These are phyloP conservation scores for Fraxinus albicans DNA, from an alignment of 305 asterid genomes.

Conservation along the genomic window DNA sequence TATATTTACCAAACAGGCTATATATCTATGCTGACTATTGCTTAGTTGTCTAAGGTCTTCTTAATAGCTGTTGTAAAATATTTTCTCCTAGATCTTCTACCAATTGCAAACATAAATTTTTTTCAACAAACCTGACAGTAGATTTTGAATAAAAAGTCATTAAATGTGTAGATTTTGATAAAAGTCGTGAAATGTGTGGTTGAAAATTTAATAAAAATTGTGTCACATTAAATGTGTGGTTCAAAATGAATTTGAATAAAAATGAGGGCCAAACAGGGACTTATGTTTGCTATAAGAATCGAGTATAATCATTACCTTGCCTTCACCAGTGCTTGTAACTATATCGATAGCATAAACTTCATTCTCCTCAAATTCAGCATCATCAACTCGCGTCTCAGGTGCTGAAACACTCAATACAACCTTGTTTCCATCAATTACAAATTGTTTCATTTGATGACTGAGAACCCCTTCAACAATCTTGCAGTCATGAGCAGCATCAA, in stretches of 20 bases:
- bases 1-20: no score
- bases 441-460: slow-evolving; percentile 95
- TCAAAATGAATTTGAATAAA: no score
- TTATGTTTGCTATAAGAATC: not conserved
- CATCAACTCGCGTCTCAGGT: slow-evolving; percentile 94
- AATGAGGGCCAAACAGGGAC: not conserved
- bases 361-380: slow-evolving; percentile 95
- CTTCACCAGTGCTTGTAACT: slow-evolving; percentile 86
- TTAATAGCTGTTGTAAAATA: no score
- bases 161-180: not conserved
- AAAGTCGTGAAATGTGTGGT: not conserved
- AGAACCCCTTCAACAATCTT: slow-evolving; percentile 94
- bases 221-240: not conserved
- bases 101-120: no score
- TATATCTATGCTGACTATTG: no score
- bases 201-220: no score
- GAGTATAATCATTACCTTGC: slow-evolving; percentile 52
- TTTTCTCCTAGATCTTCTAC: no score
- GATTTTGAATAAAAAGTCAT: no score
- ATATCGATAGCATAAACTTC: slow-evolving; percentile 89
- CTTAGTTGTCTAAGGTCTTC: no score
- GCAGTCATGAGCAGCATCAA: slow-evolving; percentile 97
- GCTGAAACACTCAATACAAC: slow-evolving; percentile 71
- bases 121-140: no score
- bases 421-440: slow-evolving; percentile 94